phyloP scores from a whole-genome alignment of 495 filamentous ascomycete genomes.

The Penicillium atrosanguineum region DNA sequence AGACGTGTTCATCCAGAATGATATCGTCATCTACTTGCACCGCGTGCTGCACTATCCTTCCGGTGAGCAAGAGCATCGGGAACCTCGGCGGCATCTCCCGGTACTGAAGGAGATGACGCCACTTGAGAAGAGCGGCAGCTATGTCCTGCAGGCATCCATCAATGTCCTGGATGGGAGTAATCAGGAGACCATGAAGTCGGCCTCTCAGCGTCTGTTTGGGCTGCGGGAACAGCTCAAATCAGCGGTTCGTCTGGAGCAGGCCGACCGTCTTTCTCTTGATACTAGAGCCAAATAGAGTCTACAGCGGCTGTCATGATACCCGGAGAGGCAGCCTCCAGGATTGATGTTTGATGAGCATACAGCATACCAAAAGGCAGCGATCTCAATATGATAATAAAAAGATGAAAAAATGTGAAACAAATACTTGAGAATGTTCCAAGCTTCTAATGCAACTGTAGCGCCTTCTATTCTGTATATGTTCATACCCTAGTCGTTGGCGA shows the following conservation, averaged over 20 bases:
- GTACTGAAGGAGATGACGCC: conserved; percentile 33
- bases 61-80: conserved; percentile 22
- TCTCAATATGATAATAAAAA: neutral
- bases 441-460: neutral
- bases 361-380: neutral
- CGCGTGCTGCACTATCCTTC: conserved; percentile 42
- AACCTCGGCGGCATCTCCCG: conserved; percentile 34
- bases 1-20: conserved; percentile 47
- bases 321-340: conserved; percentile 25
- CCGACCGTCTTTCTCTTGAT: conserved; percentile 63
- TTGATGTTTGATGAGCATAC: neutral
- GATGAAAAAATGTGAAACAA: neutral
- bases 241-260: conserved; percentile 60
- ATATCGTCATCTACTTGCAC: conserved; percentile 47
- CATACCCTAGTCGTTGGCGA: neutral
- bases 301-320: conserved; percentile 20
- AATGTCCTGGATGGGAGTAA: conserved; percentile 51
- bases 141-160: conserved; percentile 49
- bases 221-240: conserved; percentile 63
- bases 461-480: neutral
- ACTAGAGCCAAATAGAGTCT: conserved; percentile 53
- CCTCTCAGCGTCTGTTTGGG: conserved; percentile 55
- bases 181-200: conserved; percentile 54
- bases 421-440: neutral
- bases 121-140: conserved; percentile 48